These are phyloP conservation scores for Backusella mclennaniae DNA, from an alignment of 192 early-diverging fungal genomes.

Conservation along the genomic window DNA sequence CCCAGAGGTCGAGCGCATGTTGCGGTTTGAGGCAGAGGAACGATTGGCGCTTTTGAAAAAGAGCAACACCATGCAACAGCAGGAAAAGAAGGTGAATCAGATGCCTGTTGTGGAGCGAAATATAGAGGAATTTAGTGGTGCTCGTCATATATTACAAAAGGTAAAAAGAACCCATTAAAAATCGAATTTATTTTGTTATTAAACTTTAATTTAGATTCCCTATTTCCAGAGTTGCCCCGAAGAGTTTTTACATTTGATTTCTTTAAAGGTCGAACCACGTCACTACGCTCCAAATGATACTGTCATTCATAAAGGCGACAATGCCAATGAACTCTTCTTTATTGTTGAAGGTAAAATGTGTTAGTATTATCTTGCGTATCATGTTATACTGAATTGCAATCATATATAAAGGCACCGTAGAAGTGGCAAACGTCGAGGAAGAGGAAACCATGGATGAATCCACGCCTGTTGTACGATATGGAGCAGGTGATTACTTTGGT, in stretches of 20 bases:
- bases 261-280: constrained; percentile 45
- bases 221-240: constrained; percentile 43
- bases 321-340: constrained; percentile 71
- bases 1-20: constrained; percentile 59
- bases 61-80: constrained; percentile 2
- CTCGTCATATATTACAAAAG: constrained; percentile 12
- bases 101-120: constrained; percentile 8
- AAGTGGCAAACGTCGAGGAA: constrained; percentile 17
- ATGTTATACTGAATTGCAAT: too few species aligned
- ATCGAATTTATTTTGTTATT: not conserved
- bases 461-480: constrained; percentile 31
- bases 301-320: constrained; percentile 63
- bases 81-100: not conserved
- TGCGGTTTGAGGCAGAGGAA: constrained; percentile 61
- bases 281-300: constrained; percentile 52
- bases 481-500: constrained; percentile 50
- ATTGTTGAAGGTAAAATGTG: constrained; percentile 53
- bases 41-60: constrained; percentile 52
- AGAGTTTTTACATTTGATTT: constrained; percentile 44
- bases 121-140: constrained; percentile 19
- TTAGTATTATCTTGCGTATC: too few species aligned
- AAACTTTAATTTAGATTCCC: constrained; percentile 32
- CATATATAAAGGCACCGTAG: not conserved
- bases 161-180: not conserved
- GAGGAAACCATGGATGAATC: not conserved